Evolutionary conservation across 148 eudicot genomes (phyloP).

Genomic region (Fagopyrum tataricum): DNA sequence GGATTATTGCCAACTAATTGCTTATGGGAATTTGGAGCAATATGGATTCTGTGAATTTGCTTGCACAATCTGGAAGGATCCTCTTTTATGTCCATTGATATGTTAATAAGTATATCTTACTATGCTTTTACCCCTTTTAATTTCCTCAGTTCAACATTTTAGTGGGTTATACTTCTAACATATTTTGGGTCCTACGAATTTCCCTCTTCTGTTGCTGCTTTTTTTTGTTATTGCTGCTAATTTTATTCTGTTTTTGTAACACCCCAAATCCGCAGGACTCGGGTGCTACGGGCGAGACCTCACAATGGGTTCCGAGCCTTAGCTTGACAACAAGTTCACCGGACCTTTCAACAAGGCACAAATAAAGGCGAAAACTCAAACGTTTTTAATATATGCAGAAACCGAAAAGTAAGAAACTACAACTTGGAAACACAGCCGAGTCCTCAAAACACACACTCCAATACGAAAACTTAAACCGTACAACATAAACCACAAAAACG

Average conservation of each 20-base stretch:
- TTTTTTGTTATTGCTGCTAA: conserved; percentile 18
- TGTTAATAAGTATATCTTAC: conserved; percentile 15
- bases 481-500: no score
- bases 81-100: conserved; percentile 10
- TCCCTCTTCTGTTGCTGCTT: conserved; percentile 2
- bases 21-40: conserved; percentile 35
- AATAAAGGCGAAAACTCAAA: no score
- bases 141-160: not conserved
- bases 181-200: not conserved
- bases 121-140: conserved; percentile 9
- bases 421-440: no score
- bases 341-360: no score
- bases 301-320: no score
- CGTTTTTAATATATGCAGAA: no score
- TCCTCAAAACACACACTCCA: no score
- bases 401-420: no score
- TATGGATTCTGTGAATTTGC: conserved; percentile 27
- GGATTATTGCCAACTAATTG: conserved; percentile 41
- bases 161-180: conserved; percentile 8
- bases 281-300: no score
- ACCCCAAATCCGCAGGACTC: no score
- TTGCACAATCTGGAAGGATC: conserved; percentile 18
- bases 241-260: conserved; percentile 20
- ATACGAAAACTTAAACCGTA: no score
- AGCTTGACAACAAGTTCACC: no score